Evolutionary conservation across 257 asterid species (phyloP).

Genomic region (Coffea canephora): DNA sequence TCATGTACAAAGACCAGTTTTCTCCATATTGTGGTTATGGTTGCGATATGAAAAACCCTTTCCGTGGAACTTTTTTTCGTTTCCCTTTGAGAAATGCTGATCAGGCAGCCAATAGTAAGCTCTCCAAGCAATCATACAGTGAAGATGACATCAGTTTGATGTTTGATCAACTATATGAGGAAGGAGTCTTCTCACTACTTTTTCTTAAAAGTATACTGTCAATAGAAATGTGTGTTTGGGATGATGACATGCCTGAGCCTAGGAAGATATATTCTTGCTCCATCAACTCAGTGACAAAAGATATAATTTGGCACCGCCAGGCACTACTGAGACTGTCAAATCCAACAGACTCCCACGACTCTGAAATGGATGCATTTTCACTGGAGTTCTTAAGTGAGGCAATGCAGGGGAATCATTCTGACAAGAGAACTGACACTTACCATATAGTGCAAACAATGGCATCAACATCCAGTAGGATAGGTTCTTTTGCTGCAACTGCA

Average conservation of each 20-base stretch:
- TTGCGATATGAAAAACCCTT: slow-evolving; percentile 87
- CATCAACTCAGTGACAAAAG: slow-evolving; percentile 44
- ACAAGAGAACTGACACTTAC: slow-evolving; percentile 55
- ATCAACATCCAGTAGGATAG: slow-evolving; percentile 75
- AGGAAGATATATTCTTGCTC: slow-evolving; percentile 72
- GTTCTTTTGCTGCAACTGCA: slow-evolving; percentile 80
- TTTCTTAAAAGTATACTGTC: slow-evolving; percentile 77
- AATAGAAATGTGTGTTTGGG: slow-evolving; percentile 89
- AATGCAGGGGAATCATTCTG: slow-evolving; percentile 48
- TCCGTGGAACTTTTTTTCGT: slow-evolving; percentile 92
- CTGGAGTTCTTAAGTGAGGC: slow-evolving; percentile 80
- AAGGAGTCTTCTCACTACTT: slow-evolving; percentile 78
- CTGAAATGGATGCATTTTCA: slow-evolving; percentile 62
- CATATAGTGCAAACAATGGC: slow-evolving; percentile 85
- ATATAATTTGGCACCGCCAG: slow-evolving; percentile 76
- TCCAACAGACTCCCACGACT: slow-evolving; percentile 37
- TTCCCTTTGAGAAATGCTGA: slow-evolving; percentile 89
- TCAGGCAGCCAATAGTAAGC: slow-evolving; percentile 86
- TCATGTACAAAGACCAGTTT: slow-evolving; percentile 80
- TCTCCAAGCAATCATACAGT: slow-evolving; percentile 84
- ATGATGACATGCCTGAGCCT: slow-evolving; percentile 64
- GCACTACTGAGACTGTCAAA: slow-evolving; percentile 63
- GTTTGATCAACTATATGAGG: slow-evolving; percentile 82
- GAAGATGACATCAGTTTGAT: slow-evolving; percentile 81
- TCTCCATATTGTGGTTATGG: slow-evolving; percentile 91